Conservation (phyloP, 1,284 basidiomycete genomes). For the Puccinia sorghi region DNA sequence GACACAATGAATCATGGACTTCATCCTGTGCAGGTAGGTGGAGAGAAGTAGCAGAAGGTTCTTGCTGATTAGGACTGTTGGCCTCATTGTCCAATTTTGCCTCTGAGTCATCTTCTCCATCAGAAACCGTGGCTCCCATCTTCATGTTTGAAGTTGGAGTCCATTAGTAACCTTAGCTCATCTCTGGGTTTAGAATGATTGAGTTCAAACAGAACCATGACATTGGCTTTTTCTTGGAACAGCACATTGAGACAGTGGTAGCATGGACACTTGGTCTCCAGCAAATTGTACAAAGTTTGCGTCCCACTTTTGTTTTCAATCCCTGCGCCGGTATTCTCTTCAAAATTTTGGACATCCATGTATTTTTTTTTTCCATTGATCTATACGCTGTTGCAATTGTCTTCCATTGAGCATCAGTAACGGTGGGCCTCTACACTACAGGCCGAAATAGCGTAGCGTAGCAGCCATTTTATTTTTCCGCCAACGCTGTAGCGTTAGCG, state of each 20-base stretch:
- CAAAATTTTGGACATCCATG: background rate
- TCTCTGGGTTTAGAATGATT: background rate
- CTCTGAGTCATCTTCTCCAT: too few relatives aligned
- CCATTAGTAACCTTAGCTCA: background rate
- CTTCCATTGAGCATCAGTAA: background rate
- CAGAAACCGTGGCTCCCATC: too few relatives aligned
- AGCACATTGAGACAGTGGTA: background rate
- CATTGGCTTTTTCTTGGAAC: background rate
- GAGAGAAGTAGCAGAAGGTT: too few relatives aligned
- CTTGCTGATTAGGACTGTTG: too few relatives aligned
- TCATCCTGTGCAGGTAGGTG: too few relatives aligned
- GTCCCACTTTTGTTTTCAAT: background rate
- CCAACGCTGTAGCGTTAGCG: too few relatives aligned
- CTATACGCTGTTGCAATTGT: background rate
- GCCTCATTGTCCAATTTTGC: too few relatives aligned
- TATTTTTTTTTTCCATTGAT: background rate
- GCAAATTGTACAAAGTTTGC: background rate
- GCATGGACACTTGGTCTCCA: constrained; percentile 6
- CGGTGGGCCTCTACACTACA: too few relatives aligned
- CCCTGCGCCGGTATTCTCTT: background rate
- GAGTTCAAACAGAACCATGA: background rate
- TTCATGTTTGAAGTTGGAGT: too few relatives aligned
- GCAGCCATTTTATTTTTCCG: too few relatives aligned
- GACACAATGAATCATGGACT: too few relatives aligned
- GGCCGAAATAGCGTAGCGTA: too few relatives aligned